Conservation (phyloP, 148 eudicot species). For the Heliosperma pusillum region DNA sequence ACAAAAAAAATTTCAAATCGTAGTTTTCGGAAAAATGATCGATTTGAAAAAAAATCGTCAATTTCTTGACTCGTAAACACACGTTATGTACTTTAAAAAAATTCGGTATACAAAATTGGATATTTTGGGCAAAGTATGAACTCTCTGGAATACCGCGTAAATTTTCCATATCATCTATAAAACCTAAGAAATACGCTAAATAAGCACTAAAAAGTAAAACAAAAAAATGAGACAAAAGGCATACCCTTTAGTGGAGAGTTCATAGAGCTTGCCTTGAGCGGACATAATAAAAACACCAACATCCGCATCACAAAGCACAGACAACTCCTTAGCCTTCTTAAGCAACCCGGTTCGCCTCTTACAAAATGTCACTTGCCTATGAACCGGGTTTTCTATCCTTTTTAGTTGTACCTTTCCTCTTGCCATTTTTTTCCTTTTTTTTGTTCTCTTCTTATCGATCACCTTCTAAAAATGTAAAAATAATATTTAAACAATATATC, state of each 20-base stretch:
- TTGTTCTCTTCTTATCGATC: no score
- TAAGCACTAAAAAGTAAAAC: no score
- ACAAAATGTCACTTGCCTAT: conserved; percentile 93
- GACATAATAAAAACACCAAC: conserved; percentile 79
- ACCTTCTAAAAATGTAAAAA: neutral
- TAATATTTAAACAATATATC: neutral
- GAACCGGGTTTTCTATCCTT: conserved; percentile 91
- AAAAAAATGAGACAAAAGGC: neutral
- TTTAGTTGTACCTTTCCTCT: conserved; percentile 83
- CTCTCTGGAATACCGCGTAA: no score
- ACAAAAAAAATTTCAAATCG: no score
- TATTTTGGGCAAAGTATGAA: no score
- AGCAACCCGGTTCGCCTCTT: conserved; percentile 89
- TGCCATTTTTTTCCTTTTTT: conserved; percentile 35
- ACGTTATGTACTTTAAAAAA: no score
- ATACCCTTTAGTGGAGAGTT: conserved; percentile 90
- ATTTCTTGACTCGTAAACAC: no score
- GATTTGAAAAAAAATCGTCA: no score
- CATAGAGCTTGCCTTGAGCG: conserved; percentile 86
- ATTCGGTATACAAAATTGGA: no score
- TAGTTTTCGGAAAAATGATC: no score
- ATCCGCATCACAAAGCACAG: conserved; percentile 90
- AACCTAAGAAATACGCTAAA: no score
- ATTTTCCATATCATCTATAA: no score
- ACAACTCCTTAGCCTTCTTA: conserved; percentile 95